Evolutionary conservation across 2,329 filamentous ascomycete species (phyloP).

Genomic region (Nemania sp.): DNA sequence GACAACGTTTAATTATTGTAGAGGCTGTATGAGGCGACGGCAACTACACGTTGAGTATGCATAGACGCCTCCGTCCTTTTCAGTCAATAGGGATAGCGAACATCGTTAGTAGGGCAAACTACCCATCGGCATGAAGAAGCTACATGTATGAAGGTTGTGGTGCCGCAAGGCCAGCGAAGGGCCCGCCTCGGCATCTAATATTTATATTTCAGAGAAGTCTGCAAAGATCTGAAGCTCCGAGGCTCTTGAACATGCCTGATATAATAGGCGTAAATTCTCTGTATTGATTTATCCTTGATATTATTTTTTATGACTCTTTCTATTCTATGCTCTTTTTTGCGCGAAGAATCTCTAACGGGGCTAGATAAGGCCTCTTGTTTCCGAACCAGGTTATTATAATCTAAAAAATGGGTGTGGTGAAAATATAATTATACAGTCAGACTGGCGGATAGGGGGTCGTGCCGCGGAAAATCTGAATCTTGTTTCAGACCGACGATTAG

Average conservation of each 20-base stretch:
- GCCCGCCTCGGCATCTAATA: too few relatives aligned
- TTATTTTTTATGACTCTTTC: too few relatives aligned
- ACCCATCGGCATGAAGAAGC: neutral
- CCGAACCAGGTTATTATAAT: neutral
- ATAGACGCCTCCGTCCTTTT: neutral
- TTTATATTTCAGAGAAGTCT: too few relatives aligned
- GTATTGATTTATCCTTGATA: too few relatives aligned
- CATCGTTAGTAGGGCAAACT: neutral
- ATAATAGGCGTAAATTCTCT: too few relatives aligned
- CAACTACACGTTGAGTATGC: neutral
- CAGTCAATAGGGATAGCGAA: neutral
- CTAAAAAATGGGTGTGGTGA: neutral
- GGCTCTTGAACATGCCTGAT: too few relatives aligned
- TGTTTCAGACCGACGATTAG: neutral
- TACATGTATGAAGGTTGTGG: neutral
- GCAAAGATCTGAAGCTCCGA: too few relatives aligned
- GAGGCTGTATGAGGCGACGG: too few relatives aligned
- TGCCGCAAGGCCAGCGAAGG: neutral
- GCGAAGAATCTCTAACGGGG: too few relatives aligned
- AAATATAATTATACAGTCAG: neutral
- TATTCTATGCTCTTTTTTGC: too few relatives aligned
- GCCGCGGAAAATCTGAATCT: conserved; percentile 5
- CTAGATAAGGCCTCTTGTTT: too few relatives aligned
- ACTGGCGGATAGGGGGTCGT: neutral
- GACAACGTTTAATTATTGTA: too few relatives aligned